Percentiles rank a stretch among this genome's conserved stretches.
phyloP scores from a whole-genome alignment of 2,329 filamentous ascomycete species.

The Penicillium sp. region DNA sequence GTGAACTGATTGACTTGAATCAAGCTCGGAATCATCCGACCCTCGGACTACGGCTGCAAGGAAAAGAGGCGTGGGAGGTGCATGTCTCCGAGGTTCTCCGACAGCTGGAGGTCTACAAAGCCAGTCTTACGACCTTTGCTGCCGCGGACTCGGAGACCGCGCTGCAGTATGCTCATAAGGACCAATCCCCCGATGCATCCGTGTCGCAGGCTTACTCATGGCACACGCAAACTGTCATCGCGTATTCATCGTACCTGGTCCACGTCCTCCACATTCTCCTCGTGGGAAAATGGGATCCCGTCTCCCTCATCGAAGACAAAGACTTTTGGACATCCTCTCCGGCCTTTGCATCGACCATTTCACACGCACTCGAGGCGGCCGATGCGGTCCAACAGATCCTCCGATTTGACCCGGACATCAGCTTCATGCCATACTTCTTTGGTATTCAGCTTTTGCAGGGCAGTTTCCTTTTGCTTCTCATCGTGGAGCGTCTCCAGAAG shows the following conservation, averaged over 20 bases:
- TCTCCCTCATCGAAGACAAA: slow-evolving; percentile 88
- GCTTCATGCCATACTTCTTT: slow-evolving; percentile 97
- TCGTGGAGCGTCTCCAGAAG: slow-evolving; percentile 84
- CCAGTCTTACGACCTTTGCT: slow-evolving; percentile 62
- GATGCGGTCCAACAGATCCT: slow-evolving; percentile 86
- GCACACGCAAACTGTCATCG: slow-evolving; percentile 82
- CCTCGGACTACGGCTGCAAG: slow-evolving; percentile 74
- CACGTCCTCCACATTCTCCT: slow-evolving; percentile 89
- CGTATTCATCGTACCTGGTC: slow-evolving; percentile 90
- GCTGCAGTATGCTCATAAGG: slow-evolving; percentile 58
- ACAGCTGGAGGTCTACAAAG: slow-evolving; percentile 80
- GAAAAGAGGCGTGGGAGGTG: slow-evolving; percentile 76
- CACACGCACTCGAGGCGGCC: slow-evolving; percentile 84
- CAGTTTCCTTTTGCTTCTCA: slow-evolving; percentile 82
- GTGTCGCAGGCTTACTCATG: slow-evolving; percentile 41
- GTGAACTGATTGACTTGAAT: slow-evolving; percentile 87
- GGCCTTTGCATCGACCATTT: slow-evolving; percentile 82
- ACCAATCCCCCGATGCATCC: slow-evolving; percentile 52
- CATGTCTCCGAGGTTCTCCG: slow-evolving; percentile 76
- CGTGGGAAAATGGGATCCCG: slow-evolving; percentile 94
- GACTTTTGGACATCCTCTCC: slow-evolving; percentile 92
- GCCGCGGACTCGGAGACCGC: slow-evolving; percentile 32
- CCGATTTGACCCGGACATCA: slow-evolving; percentile 85
- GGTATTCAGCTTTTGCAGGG: slow-evolving; percentile 91
- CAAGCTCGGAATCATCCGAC: slow-evolving; percentile 86